Percentiles rank a stretch among this genome's conserved stretches.
Conservation (phyloP, 805 yeast genomes). For the Ogataea wickerhamii region DNA sequence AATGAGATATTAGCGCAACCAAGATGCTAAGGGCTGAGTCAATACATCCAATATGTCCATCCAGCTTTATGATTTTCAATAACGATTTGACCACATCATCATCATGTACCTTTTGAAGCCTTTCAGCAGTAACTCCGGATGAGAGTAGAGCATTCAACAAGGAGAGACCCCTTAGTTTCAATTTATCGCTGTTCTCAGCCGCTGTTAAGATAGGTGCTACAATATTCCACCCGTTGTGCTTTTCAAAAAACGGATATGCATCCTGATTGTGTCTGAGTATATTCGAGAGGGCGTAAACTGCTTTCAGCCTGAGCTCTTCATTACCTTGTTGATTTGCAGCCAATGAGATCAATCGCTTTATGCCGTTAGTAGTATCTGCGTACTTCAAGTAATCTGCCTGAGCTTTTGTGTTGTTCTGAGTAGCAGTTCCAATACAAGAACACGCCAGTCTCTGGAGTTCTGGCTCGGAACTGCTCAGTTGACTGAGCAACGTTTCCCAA, state of each 20-base stretch:
- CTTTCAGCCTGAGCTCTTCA: slow-evolving; percentile 50
- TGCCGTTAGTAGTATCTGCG: slow-evolving; percentile 38
- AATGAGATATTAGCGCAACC: slow-evolving; percentile 40
- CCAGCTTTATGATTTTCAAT: slow-evolving; percentile 30
- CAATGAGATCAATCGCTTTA: slow-evolving; percentile 42
- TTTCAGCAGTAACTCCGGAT: slow-evolving; percentile 43
- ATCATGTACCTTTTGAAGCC: slow-evolving; percentile 37
- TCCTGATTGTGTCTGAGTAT: slow-evolving; percentile 63
- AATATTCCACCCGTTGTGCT: slow-evolving; percentile 59
- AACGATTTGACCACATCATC: slow-evolving; percentile 35
- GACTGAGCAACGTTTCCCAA: slow-evolving; percentile 69
- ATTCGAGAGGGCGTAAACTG: slow-evolving; percentile 74
- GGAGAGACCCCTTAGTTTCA: slow-evolving; percentile 53
- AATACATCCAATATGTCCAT: slow-evolving; percentile 44
- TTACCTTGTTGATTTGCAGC: slow-evolving; percentile 25
- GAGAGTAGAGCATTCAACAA: slow-evolving; percentile 48
- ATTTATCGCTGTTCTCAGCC: slow-evolving; percentile 31
- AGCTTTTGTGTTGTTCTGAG: slow-evolving; percentile 79
- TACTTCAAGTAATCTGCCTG: slow-evolving; percentile 64
- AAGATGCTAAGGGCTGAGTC: slow-evolving; percentile 57
- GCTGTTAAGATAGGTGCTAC: slow-evolving; percentile 31
- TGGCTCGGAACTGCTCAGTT: slow-evolving; percentile 43
- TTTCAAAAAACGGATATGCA: slow-evolving; percentile 54
- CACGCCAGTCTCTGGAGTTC: slow-evolving; percentile 56
- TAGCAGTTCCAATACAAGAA: slow-evolving; percentile 83